Evolutionary conservation across 129 eudicot species (phyloP), one percentile per base, ranked within the genome.

Genomic region (Pittosporum tobira): DNA sequence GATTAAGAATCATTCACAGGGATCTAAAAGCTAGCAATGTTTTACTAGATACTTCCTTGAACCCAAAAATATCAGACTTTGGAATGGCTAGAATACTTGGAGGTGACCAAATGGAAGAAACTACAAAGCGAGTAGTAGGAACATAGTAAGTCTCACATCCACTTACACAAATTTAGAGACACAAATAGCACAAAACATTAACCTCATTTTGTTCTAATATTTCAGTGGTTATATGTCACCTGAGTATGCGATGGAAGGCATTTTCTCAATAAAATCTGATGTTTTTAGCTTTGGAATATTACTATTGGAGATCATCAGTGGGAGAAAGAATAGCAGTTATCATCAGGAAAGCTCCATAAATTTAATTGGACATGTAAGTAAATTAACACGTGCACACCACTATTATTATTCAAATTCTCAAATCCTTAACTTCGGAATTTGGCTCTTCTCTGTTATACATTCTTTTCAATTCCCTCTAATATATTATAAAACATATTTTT

Each of bases 211-310:
- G 6, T 4, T 16, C n/a, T 20, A 28, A 24, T 19, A 60, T 14
- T 25, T 75, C 64, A 84, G 94, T 21, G 94, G 94, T 38, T 84
- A 84, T 59, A 84, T 84, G 94, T 74, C 94, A 38, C 94, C 94
- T 1, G 94, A 84, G 64, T 84, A 84, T 42, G 82, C 94, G 44
- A 80, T 84, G 80, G 81, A 71, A 61, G 93, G 93, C 5, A 61
- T 46, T 4, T 79, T 76, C 51, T 79, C 93, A 26, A 27, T 66
- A 1, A 83, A 83, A 60, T 83, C 93, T 0, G 86, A 75, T 45
- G 83, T 84, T 45, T 80, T 61, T 63, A 81, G 93, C 72, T 79
- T 76, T 28, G 86, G 93, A 19, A 73, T 79, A 65, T 22, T 83
- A 36, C 63, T 76, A 48, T n/a, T 84, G 37, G 93, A 84, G 66